Percentiles rank a stretch among this genome's conserved stretches.
Evolutionary conservation across 495 filamentous ascomycete genomes (phyloP).

Genomic region (Hyaloscypha variabilis): DNA sequence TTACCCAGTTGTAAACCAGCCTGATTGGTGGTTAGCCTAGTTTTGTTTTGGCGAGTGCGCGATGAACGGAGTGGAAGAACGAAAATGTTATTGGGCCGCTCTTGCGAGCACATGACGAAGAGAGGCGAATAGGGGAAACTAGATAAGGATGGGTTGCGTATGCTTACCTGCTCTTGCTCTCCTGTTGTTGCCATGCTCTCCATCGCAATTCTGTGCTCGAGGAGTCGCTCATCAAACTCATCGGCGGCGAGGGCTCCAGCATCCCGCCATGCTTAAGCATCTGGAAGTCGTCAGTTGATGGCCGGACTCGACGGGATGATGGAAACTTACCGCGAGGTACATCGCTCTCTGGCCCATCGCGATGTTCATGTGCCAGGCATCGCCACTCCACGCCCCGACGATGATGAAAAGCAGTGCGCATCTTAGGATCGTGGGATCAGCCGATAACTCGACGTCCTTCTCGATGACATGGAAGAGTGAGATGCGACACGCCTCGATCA

Average conservation of each 20-base stretch:
- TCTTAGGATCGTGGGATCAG: conserved; percentile 58
- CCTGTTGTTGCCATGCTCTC: conserved; percentile 59
- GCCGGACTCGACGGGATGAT: background rate
- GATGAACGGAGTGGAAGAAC: conserved; percentile 1
- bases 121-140: background rate
- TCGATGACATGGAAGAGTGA: conserved; percentile 67
- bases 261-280: conserved; percentile 60
- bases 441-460: conserved; percentile 62
- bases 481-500: conserved; percentile 67
- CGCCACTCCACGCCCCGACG: conserved; percentile 65
- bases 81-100: background rate
- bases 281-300: conserved; percentile 29
- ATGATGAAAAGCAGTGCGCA: conserved; percentile 64
- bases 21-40: conserved; percentile 37
- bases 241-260: conserved; percentile 44
- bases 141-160: background rate
- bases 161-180: conserved; percentile 56
- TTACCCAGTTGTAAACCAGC: conserved; percentile 65
- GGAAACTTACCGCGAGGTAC: conserved; percentile 59
- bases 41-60: conserved; percentile 3
- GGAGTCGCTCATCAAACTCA: conserved; percentile 32
- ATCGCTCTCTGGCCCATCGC: conserved; percentile 69
- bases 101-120: background rate
- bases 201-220: conserved; percentile 52
- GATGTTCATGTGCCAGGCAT: conserved; percentile 74